phyloP scores from a whole-genome alignment of 1,284 basidiomycete genomes.

The Trichosporon sp. region DNA sequence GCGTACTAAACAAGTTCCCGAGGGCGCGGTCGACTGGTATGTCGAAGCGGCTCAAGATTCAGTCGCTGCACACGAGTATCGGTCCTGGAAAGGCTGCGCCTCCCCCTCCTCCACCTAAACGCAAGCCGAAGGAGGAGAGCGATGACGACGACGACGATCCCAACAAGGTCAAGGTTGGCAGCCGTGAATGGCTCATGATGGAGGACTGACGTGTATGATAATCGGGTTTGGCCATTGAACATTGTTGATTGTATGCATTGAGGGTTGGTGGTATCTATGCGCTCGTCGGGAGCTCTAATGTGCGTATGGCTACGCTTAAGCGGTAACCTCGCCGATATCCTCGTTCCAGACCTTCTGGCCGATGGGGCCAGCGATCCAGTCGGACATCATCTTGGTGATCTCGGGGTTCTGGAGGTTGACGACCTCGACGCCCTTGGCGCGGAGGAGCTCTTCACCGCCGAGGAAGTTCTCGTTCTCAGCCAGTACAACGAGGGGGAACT shows the following conservation, averaged over 20 bases:
- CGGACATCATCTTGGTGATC: slow-evolving; percentile 41
- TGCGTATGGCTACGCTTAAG: background rate
- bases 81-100: slow-evolving; percentile 51
- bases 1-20: slow-evolving; percentile 50
- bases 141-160: slow-evolving; percentile 47
- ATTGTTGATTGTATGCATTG: slow-evolving; percentile 16
- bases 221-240: background rate
- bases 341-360: slow-evolving; percentile 44
- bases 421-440: slow-evolving; percentile 33
- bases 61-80: slow-evolving; percentile 51
- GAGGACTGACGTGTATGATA: slow-evolving; percentile 39
- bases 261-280: background rate
- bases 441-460: slow-evolving; percentile 39
- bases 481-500: slow-evolving; percentile 39
- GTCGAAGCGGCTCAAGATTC: slow-evolving; percentile 47
- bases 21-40: slow-evolving; percentile 49
- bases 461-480: slow-evolving; percentile 47
- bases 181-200: slow-evolving; percentile 53
- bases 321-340: slow-evolving; percentile 44
- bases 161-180: slow-evolving; percentile 40
- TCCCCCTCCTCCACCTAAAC: slow-evolving; percentile 53
- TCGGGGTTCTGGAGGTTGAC: slow-evolving; percentile 40
- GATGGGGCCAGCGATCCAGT: slow-evolving; percentile 40
- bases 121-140: slow-evolving; percentile 50
- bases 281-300: background rate